Base-by-base conservation (phyloP, 805 yeast species). In the Candida fluviatilis region DNA sequence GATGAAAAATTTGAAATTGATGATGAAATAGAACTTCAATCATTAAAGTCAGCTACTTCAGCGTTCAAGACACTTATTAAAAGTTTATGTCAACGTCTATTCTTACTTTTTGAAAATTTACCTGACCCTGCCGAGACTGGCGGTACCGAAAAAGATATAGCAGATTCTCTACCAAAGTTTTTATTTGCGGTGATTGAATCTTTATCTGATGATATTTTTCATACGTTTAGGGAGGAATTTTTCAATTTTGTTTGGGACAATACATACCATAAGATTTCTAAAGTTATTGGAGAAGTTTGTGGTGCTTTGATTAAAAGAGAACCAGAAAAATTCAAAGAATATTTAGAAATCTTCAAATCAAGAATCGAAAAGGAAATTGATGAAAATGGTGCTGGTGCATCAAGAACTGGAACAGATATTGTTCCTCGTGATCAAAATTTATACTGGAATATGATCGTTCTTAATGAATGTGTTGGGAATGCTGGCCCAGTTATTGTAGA, bases 311-410 rank as follows among this genome's bases (percentile, higher is more conserved):
- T 84, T 2, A 78, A 80, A 44, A 74, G 87, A 31, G 78, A 81
- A 34, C 81, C 88, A 0, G 49, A 54, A 7, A 48, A 54, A 4
- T 73, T 80, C 43, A 60, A 68, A 1, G 58, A 56, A 31, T 55
- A 77, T 18, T 69, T 74, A 26, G 56, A 64, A 0, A 50, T 67
- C n/a, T 58, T 84, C 14, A 60, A 71, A 34, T 66, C 66, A 4
- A 72, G 72, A 37, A 79, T 90, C 18, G 64, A 69, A 26, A 77
- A 72, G 24, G 95, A 91, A 52, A 69, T 91, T 15, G 64, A 64
- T 8, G 86, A 81, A 46, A 84, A 90, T 46, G 84, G 79, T 2
- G 97, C 97, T 0, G 98, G 97, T 3, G 60, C 75, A 1, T 65
- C 80, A 0, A 73, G 96, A 55, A 73, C 78, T 4, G 77, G 82